A percentile compares a stretch with the other conserved stretches of the same genome.
These are phyloP conservation scores for Stygiomarasmius scandens DNA, from an alignment of 1,284 basidiomycete genomes.

Conservation along the genomic window DNA sequence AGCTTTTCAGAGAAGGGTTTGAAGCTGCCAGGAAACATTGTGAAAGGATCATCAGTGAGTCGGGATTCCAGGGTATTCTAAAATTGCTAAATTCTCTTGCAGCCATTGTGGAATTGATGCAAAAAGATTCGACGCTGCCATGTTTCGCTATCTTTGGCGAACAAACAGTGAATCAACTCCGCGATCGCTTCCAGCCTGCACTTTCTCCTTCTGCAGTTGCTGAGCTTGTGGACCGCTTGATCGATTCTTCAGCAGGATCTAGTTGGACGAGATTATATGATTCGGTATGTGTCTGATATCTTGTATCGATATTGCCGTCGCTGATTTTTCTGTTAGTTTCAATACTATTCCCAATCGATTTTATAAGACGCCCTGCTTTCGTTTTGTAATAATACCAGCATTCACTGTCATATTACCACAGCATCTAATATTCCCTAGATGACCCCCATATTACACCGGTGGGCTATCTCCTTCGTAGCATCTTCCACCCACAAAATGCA, in stretches of 20 bases:
- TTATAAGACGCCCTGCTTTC: conserved; percentile 40
- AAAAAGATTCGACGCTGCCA: conserved; percentile 81
- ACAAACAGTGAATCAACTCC: conserved; percentile 83
- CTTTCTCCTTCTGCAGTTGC: conserved; percentile 87
- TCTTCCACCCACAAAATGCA: conserved; percentile 51
- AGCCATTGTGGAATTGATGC: conserved; percentile 21
- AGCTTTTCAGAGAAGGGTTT: conserved; percentile 91
- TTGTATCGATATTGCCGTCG: conserved; percentile 6
- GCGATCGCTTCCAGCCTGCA: conserved; percentile 93
- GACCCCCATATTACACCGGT: neutral
- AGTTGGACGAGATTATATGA: conserved; percentile 93
- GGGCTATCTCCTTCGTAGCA: conserved; percentile 46
- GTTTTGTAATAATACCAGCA: neutral
- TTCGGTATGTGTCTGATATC: conserved; percentile 57
- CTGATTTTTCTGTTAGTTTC: conserved; percentile 48
- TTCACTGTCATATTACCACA: neutral
- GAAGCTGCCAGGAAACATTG: conserved; percentile 95
- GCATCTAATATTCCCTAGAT: neutral
- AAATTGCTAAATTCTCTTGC: conserved; percentile 11
- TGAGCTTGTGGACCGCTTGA: conserved; percentile 86
- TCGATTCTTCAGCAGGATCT: conserved; percentile 88
- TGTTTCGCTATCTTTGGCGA: conserved; percentile 93
- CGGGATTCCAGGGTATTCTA: neutral
- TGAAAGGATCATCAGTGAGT: conserved; percentile 92
- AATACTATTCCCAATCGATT: conserved; percentile 87